Conservation (phyloP, 1,284 basidiomycete genomes). For the Marasmius fiardii region DNA sequence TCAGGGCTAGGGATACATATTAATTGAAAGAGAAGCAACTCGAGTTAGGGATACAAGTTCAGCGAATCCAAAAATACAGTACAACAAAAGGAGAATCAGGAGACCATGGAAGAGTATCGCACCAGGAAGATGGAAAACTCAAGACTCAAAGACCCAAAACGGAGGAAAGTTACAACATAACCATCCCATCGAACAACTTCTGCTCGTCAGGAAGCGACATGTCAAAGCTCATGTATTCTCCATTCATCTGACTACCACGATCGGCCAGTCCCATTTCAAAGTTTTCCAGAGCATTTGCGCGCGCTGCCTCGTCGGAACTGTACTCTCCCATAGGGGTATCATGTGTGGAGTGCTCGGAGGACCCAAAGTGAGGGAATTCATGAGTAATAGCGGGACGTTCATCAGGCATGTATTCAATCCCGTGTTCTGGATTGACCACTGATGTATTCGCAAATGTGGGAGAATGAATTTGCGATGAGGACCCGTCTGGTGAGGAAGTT, state of each 20-base stretch:
- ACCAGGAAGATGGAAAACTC: background rate
- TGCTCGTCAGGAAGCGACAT: background rate
- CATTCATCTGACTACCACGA: background rate
- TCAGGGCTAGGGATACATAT: no score
- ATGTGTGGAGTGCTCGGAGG: background rate
- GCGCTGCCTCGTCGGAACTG: background rate
- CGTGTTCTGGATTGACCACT: slow-evolving; percentile 14
- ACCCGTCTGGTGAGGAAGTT: slow-evolving; percentile 27
- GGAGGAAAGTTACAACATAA: background rate
- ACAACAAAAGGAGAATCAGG: no score
- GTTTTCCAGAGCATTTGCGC: background rate
- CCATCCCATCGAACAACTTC: background rate
- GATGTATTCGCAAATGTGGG: slow-evolving; percentile 32
- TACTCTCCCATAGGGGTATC: background rate
- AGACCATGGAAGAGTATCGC: no score
- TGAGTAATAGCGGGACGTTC: slow-evolving; percentile 8
- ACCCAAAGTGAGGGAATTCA: background rate
- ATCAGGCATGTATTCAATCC: slow-evolving; percentile 36
- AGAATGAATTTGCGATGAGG: slow-evolving; percentile 22
- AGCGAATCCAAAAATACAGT: no score
- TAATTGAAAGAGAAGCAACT: no score
- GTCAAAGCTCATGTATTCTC: background rate
- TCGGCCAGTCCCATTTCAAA: background rate
- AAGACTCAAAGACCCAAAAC: background rate
- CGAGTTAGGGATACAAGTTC: no score